Conservation (phyloP, 805 yeast genomes). For the Candida suzukii region DNA sequence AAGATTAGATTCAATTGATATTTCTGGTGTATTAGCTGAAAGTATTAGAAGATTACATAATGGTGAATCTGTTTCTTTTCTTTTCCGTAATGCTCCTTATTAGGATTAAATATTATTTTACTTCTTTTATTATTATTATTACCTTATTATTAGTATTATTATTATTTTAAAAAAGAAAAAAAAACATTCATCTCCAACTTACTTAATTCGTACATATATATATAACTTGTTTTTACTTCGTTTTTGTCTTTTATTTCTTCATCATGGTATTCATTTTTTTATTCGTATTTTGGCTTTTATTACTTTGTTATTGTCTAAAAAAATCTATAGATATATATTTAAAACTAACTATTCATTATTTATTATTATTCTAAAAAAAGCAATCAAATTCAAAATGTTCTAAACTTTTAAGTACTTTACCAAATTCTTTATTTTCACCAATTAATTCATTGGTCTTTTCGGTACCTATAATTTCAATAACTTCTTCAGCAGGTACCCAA, state of each 20-base stretch:
- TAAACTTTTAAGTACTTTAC: conserved; percentile 48
- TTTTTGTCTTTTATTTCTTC: not conserved
- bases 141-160: too few relatives aligned
- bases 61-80: conserved; percentile 78
- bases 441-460: conserved; percentile 38
- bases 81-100: conserved; percentile 62
- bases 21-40: conserved; percentile 71
- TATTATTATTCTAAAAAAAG: conserved; percentile 31
- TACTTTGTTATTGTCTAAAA: too few relatives aligned
- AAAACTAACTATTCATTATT: not conserved
- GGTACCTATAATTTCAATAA: conserved; percentile 45
- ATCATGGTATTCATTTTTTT: too few relatives aligned
- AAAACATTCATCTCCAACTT: too few relatives aligned
- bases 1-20: conserved; percentile 61
- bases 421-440: conserved; percentile 36
- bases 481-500: conserved; percentile 89
- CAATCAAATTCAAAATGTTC: conserved; percentile 42
- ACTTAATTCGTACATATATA: too few relatives aligned
- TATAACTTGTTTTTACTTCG: too few relatives aligned
- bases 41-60: conserved; percentile 79
- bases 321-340: not conserved
- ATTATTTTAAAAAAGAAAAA: too few relatives aligned
- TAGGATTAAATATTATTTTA: conserved; percentile 6
- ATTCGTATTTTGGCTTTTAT: too few relatives aligned
- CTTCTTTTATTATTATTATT: not conserved